Conservation (phyloP, 176 grass and related monocot genomes). For the Sorghum bicolor region DNA sequence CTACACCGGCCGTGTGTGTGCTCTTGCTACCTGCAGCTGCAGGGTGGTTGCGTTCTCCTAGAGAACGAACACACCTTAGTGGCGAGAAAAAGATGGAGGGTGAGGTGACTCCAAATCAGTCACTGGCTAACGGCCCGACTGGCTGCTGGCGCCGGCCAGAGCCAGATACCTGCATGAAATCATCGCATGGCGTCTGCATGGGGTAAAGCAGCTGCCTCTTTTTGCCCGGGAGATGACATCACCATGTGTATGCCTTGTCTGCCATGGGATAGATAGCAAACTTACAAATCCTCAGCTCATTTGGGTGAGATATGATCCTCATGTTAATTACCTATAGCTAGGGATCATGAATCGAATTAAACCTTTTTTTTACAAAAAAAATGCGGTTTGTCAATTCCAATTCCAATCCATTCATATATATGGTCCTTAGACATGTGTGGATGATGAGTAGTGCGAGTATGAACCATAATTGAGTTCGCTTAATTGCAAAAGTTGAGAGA, state of each 20-base stretch:
- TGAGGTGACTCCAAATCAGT: slow-evolving; percentile 42
- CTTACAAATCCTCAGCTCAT: background rate
- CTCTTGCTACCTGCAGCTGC: background rate
- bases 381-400: background rate
- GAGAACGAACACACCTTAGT: slow-evolving; percentile 56
- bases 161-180: slow-evolving; percentile 32
- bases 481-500: background rate
- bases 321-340: background rate
- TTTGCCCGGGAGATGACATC: slow-evolving; percentile 47
- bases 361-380: background rate
- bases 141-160: background rate
- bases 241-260: slow-evolving; percentile 42
- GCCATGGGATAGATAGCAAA: slow-evolving; percentile 2
- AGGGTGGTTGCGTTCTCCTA: slow-evolving; percentile 26
- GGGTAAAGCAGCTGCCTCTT: slow-evolving; percentile 31
- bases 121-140: slow-evolving; percentile 34
- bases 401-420: too few species aligned
- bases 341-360: background rate
- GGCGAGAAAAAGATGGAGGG: slow-evolving; percentile 30
- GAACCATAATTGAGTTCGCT: background rate
- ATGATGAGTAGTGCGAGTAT: background rate
- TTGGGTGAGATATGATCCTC: background rate
- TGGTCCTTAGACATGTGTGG: background rate
- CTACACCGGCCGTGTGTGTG: background rate
- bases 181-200: slow-evolving; percentile 35